Evolutionary conservation across 2,329 filamentous ascomycete species (phyloP).

Genomic region (Ceratocystis cacaofunesta): DNA sequence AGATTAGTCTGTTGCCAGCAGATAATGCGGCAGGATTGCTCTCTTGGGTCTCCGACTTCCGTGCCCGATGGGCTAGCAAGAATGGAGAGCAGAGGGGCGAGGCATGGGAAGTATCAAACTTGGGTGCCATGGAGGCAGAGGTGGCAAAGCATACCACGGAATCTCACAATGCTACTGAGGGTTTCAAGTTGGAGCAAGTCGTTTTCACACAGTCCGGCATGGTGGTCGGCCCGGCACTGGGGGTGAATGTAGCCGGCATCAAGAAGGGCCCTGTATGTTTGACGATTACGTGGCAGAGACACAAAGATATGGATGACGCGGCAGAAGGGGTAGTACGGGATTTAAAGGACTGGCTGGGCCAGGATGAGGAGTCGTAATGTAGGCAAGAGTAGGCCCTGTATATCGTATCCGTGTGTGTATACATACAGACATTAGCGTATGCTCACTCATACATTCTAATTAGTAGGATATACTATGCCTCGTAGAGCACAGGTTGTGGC

Average conservation of each 20-base stretch:
- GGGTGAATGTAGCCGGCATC: slow-evolving; percentile 34
- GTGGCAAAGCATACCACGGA: slow-evolving; percentile 18
- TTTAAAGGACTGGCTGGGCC: neutral
- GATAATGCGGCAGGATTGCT: slow-evolving; percentile 33
- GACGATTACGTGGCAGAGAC: slow-evolving; percentile 32
- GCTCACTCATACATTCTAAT: too few species aligned
- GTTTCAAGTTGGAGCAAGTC: slow-evolving; percentile 29
- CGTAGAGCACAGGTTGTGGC: too few species aligned
- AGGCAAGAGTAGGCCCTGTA: neutral
- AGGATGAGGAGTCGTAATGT: neutral
- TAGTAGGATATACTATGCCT: too few species aligned
- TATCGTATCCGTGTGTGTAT: neutral
- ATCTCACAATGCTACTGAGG: neutral
- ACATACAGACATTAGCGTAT: too few species aligned
- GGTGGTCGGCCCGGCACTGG: slow-evolving; percentile 30
- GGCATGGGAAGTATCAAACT: slow-evolving; percentile 40
- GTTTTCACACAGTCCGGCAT: slow-evolving; percentile 37
- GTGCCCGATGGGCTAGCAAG: slow-evolving; percentile 27
- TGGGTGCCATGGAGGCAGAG: slow-evolving; percentile 28
- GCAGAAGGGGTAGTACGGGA: neutral
- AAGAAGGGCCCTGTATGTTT: slow-evolving; percentile 28
- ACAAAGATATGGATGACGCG: slow-evolving; percentile 4
- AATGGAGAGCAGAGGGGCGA: slow-evolving; percentile 29
- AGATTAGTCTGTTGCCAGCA: slow-evolving; percentile 24
- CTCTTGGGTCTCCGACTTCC: slow-evolving; percentile 31